Evolutionary conservation across 169 alveolate genomes (phyloP).

Genomic region (Plasmodium reichenowi): DNA sequence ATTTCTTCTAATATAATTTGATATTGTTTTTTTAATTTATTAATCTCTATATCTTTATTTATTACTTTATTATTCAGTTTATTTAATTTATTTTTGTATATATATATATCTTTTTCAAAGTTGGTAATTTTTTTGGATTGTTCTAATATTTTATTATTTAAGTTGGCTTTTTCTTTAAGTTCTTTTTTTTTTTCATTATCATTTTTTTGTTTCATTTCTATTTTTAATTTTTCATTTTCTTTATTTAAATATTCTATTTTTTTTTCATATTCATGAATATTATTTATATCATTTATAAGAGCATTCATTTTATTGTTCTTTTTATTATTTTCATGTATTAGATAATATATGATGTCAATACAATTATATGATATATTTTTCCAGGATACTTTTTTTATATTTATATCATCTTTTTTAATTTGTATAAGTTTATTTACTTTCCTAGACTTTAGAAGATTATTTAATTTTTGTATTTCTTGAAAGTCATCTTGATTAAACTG

Average conservation of each 20-base stretch:
- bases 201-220: conserved; percentile 33
- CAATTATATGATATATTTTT: conserved; percentile 43
- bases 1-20: conserved; percentile 39
- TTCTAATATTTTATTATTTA: conserved; percentile 44
- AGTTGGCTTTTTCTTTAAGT: conserved; percentile 31
- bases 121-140: conserved; percentile 32
- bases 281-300: conserved; percentile 51
- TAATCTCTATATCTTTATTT: conserved; percentile 52
- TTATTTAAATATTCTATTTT: conserved; percentile 39
- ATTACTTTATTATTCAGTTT: conserved; percentile 33
- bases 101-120: conserved; percentile 64
- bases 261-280: conserved; percentile 61
- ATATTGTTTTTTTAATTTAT: conserved; percentile 47
- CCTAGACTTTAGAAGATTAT: conserved; percentile 28
- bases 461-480: conserved; percentile 38
- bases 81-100: conserved; percentile 54
- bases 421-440: conserved; percentile 21
- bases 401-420: conserved; percentile 14
- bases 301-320: conserved; percentile 57
- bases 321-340: conserved; percentile 54
- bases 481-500: conserved; percentile 37
- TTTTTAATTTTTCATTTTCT: conserved; percentile 60
- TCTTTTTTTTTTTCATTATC: conserved; percentile 38
- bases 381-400: conserved; percentile 20
- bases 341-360: conserved; percentile 34